Percentiles rank a stretch among this genome's conserved stretches.
Evolutionary conservation across 1,139 yeast genomes (phyloP).

Genomic region (Sugiyamaella sp.): DNA sequence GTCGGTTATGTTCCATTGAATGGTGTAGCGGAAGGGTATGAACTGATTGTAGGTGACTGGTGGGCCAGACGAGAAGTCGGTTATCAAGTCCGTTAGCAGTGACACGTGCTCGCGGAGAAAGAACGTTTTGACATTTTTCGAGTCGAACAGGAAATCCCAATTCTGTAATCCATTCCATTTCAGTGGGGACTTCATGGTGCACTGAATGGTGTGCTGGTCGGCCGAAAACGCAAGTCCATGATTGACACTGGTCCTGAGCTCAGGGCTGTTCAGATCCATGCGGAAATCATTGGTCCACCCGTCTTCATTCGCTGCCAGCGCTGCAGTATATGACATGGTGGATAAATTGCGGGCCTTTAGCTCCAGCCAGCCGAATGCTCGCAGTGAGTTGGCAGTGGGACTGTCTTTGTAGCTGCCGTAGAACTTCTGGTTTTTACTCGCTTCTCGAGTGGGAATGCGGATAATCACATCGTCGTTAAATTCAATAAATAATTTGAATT

Average conservation of each 20-base stretch:
- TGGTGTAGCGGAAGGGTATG: slow-evolving; percentile 64
- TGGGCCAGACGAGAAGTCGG: slow-evolving; percentile 78
- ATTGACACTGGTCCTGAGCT: slow-evolving; percentile 80
- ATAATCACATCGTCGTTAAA: slow-evolving; percentile 66
- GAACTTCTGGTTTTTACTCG: slow-evolving; percentile 66
- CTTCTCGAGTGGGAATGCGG: slow-evolving; percentile 81
- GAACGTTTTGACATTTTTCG: slow-evolving; percentile 61
- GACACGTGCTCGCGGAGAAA: slow-evolving; percentile 83
- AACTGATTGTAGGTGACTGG: slow-evolving; percentile 72
- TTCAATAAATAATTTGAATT: slow-evolving; percentile 57
- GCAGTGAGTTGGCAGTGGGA: slow-evolving; percentile 43
- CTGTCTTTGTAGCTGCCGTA: slow-evolving; percentile 39
- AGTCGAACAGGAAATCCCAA: slow-evolving; percentile 64
- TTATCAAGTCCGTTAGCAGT: slow-evolving; percentile 68
- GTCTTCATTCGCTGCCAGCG: slow-evolving; percentile 55
- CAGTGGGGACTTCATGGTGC: slow-evolving; percentile 69
- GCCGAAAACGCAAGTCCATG: slow-evolving; percentile 79
- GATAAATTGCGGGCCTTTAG: slow-evolving; percentile 62
- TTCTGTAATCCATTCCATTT: slow-evolving; percentile 77
- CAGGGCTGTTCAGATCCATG: slow-evolving; percentile 58
- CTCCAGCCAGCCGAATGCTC: slow-evolving; percentile 94
- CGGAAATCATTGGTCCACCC: slow-evolving; percentile 64
- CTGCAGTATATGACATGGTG: slow-evolving; percentile 50
- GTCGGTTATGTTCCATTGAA: slow-evolving; percentile 62
- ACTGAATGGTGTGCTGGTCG: slow-evolving; percentile 56